Evolutionary conservation across 2,329 filamentous ascomycete species (phyloP).

Genomic region (Ophiostoma angusticollis): DNA sequence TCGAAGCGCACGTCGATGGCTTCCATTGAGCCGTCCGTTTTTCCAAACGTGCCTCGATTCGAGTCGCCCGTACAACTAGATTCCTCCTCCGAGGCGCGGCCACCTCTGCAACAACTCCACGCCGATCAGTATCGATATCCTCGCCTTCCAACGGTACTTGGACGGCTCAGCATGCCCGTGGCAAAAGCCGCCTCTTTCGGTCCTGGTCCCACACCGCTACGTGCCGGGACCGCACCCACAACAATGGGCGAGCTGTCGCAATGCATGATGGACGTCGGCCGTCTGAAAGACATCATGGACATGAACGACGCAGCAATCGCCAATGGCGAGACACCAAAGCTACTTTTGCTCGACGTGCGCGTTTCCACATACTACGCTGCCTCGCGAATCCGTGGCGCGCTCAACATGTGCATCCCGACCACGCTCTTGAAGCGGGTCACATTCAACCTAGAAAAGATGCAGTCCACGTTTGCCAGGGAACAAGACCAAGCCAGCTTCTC

Average conservation of each 20-base stretch:
- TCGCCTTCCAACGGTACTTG: conserved; percentile 40
- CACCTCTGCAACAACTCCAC: conserved; percentile 19
- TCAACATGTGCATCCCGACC: conserved; percentile 91
- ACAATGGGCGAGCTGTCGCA: conserved; percentile 33
- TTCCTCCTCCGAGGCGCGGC: conserved; percentile 23
- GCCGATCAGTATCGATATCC: conserved; percentile 38
- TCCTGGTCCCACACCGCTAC: conserved; percentile 12
- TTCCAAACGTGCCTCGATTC: conserved; percentile 30
- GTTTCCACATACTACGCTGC: conserved; percentile 71
- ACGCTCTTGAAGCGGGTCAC: conserved; percentile 83
- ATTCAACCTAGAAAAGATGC: conserved; percentile 77
- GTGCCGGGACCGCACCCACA: conserved; percentile 42
- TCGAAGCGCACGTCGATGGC: conserved; percentile 40
- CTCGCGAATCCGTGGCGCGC: conserved; percentile 62
- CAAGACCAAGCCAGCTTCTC: conserved; percentile 60
- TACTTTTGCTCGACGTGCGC: conserved; percentile 72
- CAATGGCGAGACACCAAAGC: not conserved
- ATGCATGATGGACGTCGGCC: conserved; percentile 38
- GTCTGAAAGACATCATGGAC: conserved; percentile 45
- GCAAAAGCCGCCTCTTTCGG: not conserved
- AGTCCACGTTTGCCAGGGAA: conserved; percentile 69
- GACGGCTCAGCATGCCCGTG: conserved; percentile 29
- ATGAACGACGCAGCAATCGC: conserved; percentile 17
- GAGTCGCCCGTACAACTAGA: conserved; percentile 34
- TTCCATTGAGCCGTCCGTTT: conserved; percentile 29